Evolutionary conservation across 108 stramenopile genomes (phyloP).

Genomic region (Nitzschia palea): DNA sequence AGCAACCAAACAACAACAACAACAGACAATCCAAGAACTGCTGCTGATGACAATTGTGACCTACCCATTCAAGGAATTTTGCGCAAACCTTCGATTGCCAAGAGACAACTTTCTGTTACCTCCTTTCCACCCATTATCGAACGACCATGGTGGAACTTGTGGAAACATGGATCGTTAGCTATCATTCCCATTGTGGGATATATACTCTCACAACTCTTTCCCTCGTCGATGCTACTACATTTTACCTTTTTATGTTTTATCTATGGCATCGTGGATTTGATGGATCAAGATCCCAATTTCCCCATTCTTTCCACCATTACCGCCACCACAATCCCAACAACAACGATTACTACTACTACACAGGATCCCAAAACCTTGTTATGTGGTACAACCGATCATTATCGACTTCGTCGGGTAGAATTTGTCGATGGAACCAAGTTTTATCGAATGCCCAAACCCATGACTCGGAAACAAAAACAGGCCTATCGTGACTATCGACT

Average conservation of each 20-base stretch:
- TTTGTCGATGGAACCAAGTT: conserved; percentile 20
- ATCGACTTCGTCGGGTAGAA: background rate
- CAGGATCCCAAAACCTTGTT: background rate
- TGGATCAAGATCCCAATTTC: background rate
- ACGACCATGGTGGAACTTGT: background rate
- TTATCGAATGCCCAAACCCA: conserved; percentile 10
- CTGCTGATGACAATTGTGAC: too few relatives aligned
- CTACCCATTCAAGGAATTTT: too few relatives aligned
- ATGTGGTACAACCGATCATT: background rate
- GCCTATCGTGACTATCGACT: conserved; percentile 1
- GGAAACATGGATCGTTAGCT: background rate
- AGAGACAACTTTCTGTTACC: too few relatives aligned
- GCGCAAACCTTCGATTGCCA: too few relatives aligned
- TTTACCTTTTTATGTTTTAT: background rate
- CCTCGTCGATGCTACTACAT: background rate
- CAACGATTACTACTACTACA: background rate
- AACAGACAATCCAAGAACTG: too few relatives aligned
- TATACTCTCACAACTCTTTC: background rate
- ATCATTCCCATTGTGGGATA: background rate
- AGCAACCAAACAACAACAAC: too few relatives aligned
- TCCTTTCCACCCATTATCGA: too few relatives aligned
- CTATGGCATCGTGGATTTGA: conserved; percentile 7
- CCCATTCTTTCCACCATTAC: background rate
- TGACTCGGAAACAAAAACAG: conserved; percentile 5
- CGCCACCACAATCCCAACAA: background rate